Percentiles rank a stretch among this genome's conserved stretches.
Conservation (phyloP, 73 alveolate genomes). For the Paramecium biaurelia region DNA sequence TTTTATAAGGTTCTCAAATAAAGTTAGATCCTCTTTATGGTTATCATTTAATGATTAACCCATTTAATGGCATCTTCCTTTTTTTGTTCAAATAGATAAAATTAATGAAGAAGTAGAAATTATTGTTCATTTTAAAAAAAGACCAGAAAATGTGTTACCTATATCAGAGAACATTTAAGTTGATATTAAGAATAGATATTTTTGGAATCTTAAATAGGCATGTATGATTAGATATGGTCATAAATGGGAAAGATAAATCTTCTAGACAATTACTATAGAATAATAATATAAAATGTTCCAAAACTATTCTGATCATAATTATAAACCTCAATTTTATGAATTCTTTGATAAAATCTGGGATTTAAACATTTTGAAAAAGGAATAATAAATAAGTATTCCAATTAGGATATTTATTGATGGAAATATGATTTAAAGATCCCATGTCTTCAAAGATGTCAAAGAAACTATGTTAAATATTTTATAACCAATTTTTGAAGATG, state of each 20-base stretch:
- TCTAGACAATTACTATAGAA: slow-evolving; percentile 3
- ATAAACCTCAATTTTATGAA: background rate
- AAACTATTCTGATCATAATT: background rate
- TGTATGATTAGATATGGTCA: slow-evolving; percentile 12
- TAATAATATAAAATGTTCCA: slow-evolving; percentile 38
- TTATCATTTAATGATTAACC: background rate
- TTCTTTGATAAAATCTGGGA: slow-evolving; percentile 38
- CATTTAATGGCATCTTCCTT: slow-evolving; percentile 26
- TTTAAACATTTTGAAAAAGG: background rate
- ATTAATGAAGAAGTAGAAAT: slow-evolving; percentile 11
- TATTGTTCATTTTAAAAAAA: background rate
- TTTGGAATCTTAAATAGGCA: slow-evolving; percentile 40
- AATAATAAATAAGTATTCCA: background rate
- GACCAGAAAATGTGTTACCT: slow-evolving; percentile 41
- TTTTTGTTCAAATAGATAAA: background rate
- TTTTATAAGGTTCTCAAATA: background rate
- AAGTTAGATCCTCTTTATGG: background rate
- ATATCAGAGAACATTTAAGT: background rate
- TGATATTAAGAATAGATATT: slow-evolving; percentile 18
- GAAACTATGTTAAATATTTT: background rate
- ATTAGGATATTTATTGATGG: background rate
- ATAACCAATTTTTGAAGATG: background rate
- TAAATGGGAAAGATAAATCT: slow-evolving; percentile 6
- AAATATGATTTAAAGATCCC: background rate
- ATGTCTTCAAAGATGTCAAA: background rate